These are phyloP conservation scores for Volutella citrinella DNA, from an alignment of 2,329 filamentous ascomycete species.

Conservation along the genomic window DNA sequence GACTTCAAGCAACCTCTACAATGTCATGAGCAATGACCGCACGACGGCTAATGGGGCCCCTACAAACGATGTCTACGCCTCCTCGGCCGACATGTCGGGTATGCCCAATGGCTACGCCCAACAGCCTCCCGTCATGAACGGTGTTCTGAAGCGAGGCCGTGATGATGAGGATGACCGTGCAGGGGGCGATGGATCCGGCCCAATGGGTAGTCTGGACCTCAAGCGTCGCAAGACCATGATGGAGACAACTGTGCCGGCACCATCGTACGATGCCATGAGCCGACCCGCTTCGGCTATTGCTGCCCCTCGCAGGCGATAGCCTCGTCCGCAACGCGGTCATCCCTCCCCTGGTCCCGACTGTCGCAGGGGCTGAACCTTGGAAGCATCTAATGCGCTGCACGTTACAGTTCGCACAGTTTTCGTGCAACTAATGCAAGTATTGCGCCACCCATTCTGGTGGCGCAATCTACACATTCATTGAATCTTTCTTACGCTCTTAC, in stretches of 20 bases:
- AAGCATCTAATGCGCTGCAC: conserved; percentile 7
- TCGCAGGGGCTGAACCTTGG: conserved; percentile 2
- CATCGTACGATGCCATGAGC: conserved; percentile 48
- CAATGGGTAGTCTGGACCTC: conserved; percentile 52
- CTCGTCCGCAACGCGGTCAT: conserved; percentile 2
- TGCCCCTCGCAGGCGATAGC: conserved; percentile 38
- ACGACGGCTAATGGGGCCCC: conserved; percentile 56
- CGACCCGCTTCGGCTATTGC: conserved; percentile 45
- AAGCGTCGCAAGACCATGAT: conserved; percentile 80
- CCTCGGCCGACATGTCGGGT: conserved; percentile 57
- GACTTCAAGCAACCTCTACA: conserved; percentile 81
- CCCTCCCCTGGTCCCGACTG: conserved; percentile 5
- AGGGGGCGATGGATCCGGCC: conserved; percentile 45
- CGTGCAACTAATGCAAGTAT: conserved; percentile 10
- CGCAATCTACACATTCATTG: conserved; percentile 17
- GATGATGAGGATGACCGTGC: conserved; percentile 64
- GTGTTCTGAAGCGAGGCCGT: conserved; percentile 44
- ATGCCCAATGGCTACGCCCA: conserved; percentile 63
- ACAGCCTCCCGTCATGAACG: conserved; percentile 62
- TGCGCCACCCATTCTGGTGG: conserved; percentile 5
- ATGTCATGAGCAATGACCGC: conserved; percentile 80
- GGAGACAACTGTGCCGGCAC: conserved; percentile 52
- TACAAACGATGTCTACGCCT: conserved; percentile 67
- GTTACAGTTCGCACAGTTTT: conserved; percentile 4
- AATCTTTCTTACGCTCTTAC: conserved; percentile 15